phyloP scores from a whole-genome alignment of 352 stramenopile species.

The Globisporangium paroecandrum region DNA sequence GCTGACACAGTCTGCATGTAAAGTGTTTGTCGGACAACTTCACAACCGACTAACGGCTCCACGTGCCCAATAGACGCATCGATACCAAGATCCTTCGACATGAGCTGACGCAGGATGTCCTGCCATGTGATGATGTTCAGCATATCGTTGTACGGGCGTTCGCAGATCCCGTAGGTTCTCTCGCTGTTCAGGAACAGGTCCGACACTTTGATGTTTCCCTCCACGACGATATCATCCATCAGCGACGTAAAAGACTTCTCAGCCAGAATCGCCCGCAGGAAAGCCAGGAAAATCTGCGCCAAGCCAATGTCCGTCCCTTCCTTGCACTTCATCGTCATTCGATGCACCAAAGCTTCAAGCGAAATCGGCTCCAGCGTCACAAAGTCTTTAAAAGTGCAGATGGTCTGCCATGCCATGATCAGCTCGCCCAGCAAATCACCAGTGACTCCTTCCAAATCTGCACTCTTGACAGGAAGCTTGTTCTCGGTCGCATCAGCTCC shows the following conservation, averaged over 20 bases:
- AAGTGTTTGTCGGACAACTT: slow-evolving; percentile 78
- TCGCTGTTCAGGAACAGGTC: slow-evolving; percentile 73
- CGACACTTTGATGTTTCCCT: slow-evolving; percentile 78
- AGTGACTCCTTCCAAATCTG: slow-evolving; percentile 47
- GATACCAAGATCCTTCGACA: slow-evolving; percentile 77
- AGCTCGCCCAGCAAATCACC: slow-evolving; percentile 66
- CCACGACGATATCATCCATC: slow-evolving; percentile 72
- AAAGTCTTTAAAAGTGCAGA: slow-evolving; percentile 73
- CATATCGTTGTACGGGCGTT: slow-evolving; percentile 64
- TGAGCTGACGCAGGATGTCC: slow-evolving; percentile 78
- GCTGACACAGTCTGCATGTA: slow-evolving; percentile 79
- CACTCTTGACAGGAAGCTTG: slow-evolving; percentile 32
- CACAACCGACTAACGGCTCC: slow-evolving; percentile 70
- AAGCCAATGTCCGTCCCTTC: slow-evolving; percentile 45
- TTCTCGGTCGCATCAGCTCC: slow-evolving; percentile 30
- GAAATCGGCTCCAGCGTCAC: slow-evolving; percentile 56
- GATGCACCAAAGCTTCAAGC: slow-evolving; percentile 54
- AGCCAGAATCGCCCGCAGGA: slow-evolving; percentile 63
- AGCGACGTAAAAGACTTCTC: slow-evolving; percentile 79
- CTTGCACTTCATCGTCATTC: slow-evolving; percentile 43
- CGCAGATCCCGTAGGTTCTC: slow-evolving; percentile 72
- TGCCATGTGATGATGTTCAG: slow-evolving; percentile 82
- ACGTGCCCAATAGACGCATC: slow-evolving; percentile 70
- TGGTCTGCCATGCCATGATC: slow-evolving; percentile 78
- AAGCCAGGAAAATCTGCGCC: slow-evolving; percentile 68